Percentiles rank a stretch among this genome's conserved stretches.
phyloP scores from a whole-genome alignment of 2,329 filamentous ascomycete species.

The Pseudopithomyces chartarum region DNA sequence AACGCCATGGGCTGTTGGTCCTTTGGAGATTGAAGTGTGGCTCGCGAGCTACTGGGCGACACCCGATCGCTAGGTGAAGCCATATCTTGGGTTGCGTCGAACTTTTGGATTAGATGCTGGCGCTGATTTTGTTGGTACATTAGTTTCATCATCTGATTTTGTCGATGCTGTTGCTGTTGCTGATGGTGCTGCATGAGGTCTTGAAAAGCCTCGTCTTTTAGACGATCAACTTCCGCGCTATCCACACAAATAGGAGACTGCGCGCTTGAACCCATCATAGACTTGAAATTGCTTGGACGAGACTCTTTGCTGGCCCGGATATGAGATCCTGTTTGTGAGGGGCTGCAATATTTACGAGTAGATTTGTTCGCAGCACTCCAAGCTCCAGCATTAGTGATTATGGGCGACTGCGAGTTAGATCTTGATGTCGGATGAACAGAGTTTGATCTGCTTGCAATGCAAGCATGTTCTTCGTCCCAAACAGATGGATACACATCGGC shows the following conservation, averaged over 20 bases:
- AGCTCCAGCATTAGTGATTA: constrained; percentile 12
- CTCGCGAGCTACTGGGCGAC: background rate
- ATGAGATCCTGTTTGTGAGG: background rate
- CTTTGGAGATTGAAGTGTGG: background rate
- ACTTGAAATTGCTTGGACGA: background rate
- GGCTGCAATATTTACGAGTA: background rate
- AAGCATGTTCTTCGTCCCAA: constrained; percentile 9
- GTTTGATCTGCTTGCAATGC: background rate
- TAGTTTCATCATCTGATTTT: background rate
- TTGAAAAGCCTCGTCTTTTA: background rate
- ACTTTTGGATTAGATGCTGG: background rate
- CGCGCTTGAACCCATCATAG: background rate
- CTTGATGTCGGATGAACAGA: background rate
- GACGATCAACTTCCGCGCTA: background rate
- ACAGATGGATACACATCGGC: constrained; percentile 31
- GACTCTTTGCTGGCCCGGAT: background rate
- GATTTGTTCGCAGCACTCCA: background rate
- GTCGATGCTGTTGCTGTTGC: background rate
- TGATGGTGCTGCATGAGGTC: background rate
- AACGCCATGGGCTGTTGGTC: constrained; percentile 5
- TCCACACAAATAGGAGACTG: background rate
- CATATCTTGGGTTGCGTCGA: background rate
- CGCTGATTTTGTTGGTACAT: background rate
- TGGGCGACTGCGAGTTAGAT: constrained; percentile 8
- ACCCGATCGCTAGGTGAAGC: background rate